Percentiles rank a stretch among this genome's conserved stretches.
phyloP scores from a whole-genome alignment of 176 grass and related monocot species.

The Phragmites australis region DNA sequence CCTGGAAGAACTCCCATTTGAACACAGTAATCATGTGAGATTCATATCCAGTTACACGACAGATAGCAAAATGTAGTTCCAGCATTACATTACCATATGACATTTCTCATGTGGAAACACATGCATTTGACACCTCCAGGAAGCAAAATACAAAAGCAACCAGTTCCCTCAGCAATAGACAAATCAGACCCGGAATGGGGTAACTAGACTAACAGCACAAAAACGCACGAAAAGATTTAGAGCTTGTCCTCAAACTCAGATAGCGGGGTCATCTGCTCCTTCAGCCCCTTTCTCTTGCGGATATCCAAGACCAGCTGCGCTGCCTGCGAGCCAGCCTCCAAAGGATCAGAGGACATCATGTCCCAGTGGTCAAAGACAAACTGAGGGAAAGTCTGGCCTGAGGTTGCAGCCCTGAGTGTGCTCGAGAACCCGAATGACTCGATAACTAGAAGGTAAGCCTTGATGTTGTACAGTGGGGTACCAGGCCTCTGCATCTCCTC shows the following conservation, averaged over 20 bases:
- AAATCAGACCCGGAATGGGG: not conserved
- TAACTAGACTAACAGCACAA: not conserved
- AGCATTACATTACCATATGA: not conserved
- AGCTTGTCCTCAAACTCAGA: conserved; percentile 77
- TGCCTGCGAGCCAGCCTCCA: conserved; percentile 49
- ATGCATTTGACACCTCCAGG: not conserved
- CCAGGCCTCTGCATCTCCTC: conserved; percentile 70
- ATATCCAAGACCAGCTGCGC: conserved; percentile 47
- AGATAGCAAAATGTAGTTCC: conserved; percentile 2
- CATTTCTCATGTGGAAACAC: not conserved
- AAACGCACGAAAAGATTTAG: not conserved
- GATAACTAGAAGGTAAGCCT: conserved; percentile 71
- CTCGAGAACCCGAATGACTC: conserved; percentile 59
- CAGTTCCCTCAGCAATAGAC: not conserved
- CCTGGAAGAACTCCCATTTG: no score
- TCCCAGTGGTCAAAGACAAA: conserved; percentile 80
- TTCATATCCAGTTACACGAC: conserved; percentile 22
- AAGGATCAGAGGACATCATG: conserved; percentile 63
- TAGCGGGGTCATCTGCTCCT: conserved; percentile 77
- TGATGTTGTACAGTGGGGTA: conserved; percentile 80
- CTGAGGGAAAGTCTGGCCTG: conserved; percentile 67
- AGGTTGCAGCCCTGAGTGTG: conserved; percentile 56
- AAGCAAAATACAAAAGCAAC: not conserved
- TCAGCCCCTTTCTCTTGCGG: conserved; percentile 67
- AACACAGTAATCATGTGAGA: no score